These are phyloP conservation scores for Themeda triandra DNA, from an alignment of 176 grass and related monocot genomes.

Conservation along the genomic window DNA sequence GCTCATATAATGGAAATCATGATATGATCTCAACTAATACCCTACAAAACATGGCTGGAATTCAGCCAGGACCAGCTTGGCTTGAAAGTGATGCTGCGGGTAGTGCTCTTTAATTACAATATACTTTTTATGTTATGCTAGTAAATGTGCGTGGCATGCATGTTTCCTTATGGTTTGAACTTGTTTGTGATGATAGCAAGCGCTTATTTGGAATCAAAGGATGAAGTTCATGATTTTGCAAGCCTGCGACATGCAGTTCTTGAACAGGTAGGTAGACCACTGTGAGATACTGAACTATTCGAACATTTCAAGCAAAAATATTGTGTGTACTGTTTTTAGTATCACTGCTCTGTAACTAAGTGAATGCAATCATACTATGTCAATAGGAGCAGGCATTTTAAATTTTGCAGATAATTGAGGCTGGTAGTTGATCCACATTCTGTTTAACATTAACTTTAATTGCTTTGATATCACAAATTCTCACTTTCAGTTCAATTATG, in stretches of 20 bases:
- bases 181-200: conserved; percentile 61
- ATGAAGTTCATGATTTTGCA: conserved; percentile 68
- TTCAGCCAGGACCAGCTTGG: conserved; percentile 57
- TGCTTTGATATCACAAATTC: neutral
- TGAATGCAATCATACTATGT: conserved; percentile 2
- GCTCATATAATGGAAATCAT: conserved; percentile 53
- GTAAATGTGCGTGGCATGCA: neutral
- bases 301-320: conserved; percentile 8
- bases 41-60: conserved; percentile 43
- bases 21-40: conserved; percentile 47
- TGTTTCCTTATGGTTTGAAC: conserved; percentile 42
- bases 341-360: neutral
- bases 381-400: neutral
- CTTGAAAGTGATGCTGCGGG: conserved; percentile 74
- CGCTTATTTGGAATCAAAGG: conserved; percentile 67
- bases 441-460: neutral
- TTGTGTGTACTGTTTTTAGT: neutral
- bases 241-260: conserved; percentile 64
- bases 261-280: conserved; percentile 71
- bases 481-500: neutral
- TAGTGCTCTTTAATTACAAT: conserved; percentile 51
- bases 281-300: conserved; percentile 4
- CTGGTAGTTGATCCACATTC: neutral
- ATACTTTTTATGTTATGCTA: neutral
- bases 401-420: neutral